Evolutionary conservation across 1,284 basidiomycete genomes (phyloP).

Genomic region (Tremellales sp.): DNA sequence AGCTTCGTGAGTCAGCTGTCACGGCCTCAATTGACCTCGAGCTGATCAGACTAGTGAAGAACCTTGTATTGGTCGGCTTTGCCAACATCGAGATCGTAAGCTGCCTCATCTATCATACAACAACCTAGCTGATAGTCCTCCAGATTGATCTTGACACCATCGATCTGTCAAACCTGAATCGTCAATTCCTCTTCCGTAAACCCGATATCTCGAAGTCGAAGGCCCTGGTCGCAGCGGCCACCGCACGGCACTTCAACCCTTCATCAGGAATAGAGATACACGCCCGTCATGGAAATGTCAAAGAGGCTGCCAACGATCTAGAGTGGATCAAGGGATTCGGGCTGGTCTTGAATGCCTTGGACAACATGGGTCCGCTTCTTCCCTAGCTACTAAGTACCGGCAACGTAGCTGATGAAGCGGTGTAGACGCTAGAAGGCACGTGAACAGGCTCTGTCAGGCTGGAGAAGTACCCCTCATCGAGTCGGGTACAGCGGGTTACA

Average conservation of each 20-base stretch:
- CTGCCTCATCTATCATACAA: slow-evolving; percentile 1
- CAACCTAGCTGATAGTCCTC: neutral
- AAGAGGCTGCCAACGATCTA: slow-evolving; percentile 85
- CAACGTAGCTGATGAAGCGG: slow-evolving; percentile 3
- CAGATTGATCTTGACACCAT: slow-evolving; percentile 96
- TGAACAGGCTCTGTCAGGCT: slow-evolving; percentile 96
- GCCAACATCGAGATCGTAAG: slow-evolving; percentile 71
- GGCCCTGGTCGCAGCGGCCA: slow-evolving; percentile 84
- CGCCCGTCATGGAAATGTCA: slow-evolving; percentile 93
- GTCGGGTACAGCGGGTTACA: slow-evolving; percentile 92
- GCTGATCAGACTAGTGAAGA: slow-evolving; percentile 69
- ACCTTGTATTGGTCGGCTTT: slow-evolving; percentile 89
- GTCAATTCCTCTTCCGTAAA: slow-evolving; percentile 96
- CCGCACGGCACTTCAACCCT: slow-evolving; percentile 88
- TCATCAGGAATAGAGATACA: slow-evolving; percentile 63
- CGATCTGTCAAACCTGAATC: slow-evolving; percentile 95
- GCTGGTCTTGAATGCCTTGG: slow-evolving; percentile 91
- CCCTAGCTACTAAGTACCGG: neutral
- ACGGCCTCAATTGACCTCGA: neutral
- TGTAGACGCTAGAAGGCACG: slow-evolving; percentile 78
- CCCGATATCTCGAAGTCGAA: slow-evolving; percentile 97
- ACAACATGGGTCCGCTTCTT: slow-evolving; percentile 57
- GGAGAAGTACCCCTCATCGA: slow-evolving; percentile 87
- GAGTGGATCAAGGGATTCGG: slow-evolving; percentile 87
- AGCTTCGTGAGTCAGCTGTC: slow-evolving; percentile 66